phyloP scores from a whole-genome alignment of 805 yeast species.

The Ogataea siamensis region DNA sequence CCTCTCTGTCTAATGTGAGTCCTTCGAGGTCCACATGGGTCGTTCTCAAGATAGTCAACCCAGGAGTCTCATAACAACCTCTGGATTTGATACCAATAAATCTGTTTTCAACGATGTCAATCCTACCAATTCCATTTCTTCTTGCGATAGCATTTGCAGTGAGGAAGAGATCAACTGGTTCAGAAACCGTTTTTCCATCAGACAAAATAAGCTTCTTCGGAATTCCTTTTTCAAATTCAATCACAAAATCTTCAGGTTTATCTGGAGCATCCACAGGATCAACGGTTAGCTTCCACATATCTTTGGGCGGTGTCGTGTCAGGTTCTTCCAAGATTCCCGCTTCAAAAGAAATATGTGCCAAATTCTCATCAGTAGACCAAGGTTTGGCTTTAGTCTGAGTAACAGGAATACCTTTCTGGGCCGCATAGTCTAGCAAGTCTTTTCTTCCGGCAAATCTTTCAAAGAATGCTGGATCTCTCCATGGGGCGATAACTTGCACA shows the following conservation, averaged over 20 bases:
- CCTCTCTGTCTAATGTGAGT: constrained; percentile 94
- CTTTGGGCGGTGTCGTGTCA: constrained; percentile 97
- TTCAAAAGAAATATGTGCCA: constrained; percentile 98
- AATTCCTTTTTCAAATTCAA: constrained; percentile 80
- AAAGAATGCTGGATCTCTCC: constrained; percentile 97
- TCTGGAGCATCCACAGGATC: constrained; percentile 97
- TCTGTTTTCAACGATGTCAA: constrained; percentile 98
- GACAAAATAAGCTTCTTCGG: constrained; percentile 77
- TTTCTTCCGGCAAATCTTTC: constrained; percentile 97
- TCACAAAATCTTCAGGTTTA: constrained; percentile 82
- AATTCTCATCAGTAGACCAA: constrained; percentile 99
- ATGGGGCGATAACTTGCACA: constrained; percentile 95
- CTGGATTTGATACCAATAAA: constrained; percentile 98
- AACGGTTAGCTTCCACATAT: constrained; percentile 98
- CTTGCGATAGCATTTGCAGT: constrained; percentile 94
- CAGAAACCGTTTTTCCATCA: constrained; percentile 61
- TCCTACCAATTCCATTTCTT: constrained; percentile 99
- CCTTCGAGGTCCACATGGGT: constrained; percentile 98
- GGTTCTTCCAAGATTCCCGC: constrained; percentile 99
- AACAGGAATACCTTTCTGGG: constrained; percentile 87
- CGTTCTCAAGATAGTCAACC: constrained; percentile 87
- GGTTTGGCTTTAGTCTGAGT: constrained; percentile 98
- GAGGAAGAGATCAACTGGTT: constrained; percentile 87
- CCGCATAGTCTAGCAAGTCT: constrained; percentile 92
- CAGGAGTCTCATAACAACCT: constrained; percentile 99